Conservation (phyloP, 768 basidiomycete species). For the Termitomyces sp. region DNA sequence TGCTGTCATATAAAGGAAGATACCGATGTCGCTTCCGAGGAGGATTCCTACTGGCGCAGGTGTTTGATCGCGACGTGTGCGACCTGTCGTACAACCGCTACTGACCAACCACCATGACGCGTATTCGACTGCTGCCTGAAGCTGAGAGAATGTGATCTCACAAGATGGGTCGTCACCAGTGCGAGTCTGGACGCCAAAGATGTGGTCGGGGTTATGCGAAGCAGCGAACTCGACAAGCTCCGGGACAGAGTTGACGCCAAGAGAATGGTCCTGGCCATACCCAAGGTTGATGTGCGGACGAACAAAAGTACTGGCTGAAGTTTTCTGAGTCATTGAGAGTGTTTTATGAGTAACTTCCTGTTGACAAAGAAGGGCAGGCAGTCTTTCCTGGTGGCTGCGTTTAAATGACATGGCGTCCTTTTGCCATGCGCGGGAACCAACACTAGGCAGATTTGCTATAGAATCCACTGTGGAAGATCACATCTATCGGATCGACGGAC, state of each 20-base stretch:
- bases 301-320: conserved; percentile 22
- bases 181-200: conserved; percentile 28
- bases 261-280: conserved; percentile 19
- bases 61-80: conserved; percentile 16
- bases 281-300: conserved; percentile 30
- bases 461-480: neutral
- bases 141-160: conserved; percentile 27
- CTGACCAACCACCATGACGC: conserved; percentile 28
- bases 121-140: conserved; percentile 25
- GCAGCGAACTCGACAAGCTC: conserved; percentile 32
- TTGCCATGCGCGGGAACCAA: neutral
- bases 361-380: neutral
- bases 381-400: neutral
- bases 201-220: conserved; percentile 25
- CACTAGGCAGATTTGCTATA: neutral
- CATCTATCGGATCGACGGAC: neutral
- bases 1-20: conserved; percentile 32
- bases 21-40: conserved; percentile 29
- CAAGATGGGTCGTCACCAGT: conserved; percentile 19
- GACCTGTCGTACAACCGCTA: conserved; percentile 20
- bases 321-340: conserved; percentile 14
- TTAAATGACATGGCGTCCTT: conserved; percentile 9
- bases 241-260: conserved; percentile 28
- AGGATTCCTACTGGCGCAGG: conserved; percentile 30
- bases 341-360: neutral